Conservation (phyloP, 495 filamentous ascomycete genomes). For the Penicillium herquei region DNA sequence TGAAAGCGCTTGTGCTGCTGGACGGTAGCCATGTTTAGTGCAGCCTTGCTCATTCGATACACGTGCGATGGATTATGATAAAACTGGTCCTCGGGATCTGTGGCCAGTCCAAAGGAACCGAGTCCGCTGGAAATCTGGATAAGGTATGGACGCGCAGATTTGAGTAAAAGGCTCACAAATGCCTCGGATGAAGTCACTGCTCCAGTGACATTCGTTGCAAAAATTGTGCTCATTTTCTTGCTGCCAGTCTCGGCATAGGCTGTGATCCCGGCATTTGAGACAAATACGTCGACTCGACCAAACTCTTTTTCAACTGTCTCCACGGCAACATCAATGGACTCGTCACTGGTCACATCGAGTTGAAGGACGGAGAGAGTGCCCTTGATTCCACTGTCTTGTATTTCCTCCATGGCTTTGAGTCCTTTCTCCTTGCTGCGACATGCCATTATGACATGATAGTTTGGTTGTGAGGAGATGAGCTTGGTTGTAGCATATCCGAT, state of each 20-base stretch:
- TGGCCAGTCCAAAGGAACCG: slow-evolving; percentile 31
- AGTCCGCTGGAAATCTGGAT: slow-evolving; percentile 37
- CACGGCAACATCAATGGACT: slow-evolving; percentile 27
- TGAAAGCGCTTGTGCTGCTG: slow-evolving; percentile 17
- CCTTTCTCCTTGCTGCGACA: slow-evolving; percentile 25
- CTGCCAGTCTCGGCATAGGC: slow-evolving; percentile 14
- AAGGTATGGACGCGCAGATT: slow-evolving; percentile 34
- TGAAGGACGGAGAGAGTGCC: slow-evolving; percentile 24
- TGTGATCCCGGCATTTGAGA: slow-evolving; percentile 34
- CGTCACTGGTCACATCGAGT: slow-evolving; percentile 30
- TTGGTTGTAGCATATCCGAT: slow-evolving; percentile 29
- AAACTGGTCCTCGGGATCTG: slow-evolving; percentile 21
- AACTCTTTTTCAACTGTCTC: slow-evolving; percentile 15
- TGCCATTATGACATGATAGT: slow-evolving; percentile 30
- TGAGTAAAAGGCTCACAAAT: slow-evolving; percentile 37
- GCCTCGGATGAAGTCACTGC: slow-evolving; percentile 35
- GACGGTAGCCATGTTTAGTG: slow-evolving; percentile 38
- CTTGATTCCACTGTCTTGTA: slow-evolving; percentile 13
- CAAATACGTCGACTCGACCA: slow-evolving; percentile 31
- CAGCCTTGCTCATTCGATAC: slow-evolving; percentile 44
- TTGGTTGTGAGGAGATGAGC: slow-evolving; percentile 15
- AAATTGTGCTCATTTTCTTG: slow-evolving; percentile 22
- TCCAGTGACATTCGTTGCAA: slow-evolving; percentile 40
- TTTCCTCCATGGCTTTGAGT: slow-evolving; percentile 15
- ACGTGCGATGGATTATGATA: slow-evolving; percentile 20